Conservation (phyloP, 768 basidiomycete species). For the Suillus weaverae region DNA sequence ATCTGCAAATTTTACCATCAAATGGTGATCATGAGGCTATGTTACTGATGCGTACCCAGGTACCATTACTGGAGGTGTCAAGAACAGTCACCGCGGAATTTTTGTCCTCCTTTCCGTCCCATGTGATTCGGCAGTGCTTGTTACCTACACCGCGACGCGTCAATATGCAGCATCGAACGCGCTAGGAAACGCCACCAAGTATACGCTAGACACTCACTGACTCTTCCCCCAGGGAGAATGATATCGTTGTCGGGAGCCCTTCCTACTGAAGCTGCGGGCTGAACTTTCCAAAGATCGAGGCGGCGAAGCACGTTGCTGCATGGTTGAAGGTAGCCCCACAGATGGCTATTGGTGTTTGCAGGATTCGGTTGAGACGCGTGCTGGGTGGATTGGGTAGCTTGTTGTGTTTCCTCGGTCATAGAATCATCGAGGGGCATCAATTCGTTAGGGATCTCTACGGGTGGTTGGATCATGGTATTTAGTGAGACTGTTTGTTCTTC, state of each 20-base stretch:
- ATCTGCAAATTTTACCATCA: conserved; percentile 24
- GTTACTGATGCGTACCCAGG: conserved; percentile 32
- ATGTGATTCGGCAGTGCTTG: conserved; percentile 37
- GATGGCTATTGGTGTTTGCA: conserved; percentile 31
- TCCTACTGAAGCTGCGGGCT: conserved; percentile 53
- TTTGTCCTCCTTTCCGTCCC: conserved; percentile 35
- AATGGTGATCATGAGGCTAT: not conserved
- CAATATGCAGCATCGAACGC: conserved; percentile 17
- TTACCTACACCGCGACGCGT: conserved; percentile 38
- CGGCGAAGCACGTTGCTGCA: conserved; percentile 52
- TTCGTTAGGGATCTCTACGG: conserved; percentile 18
- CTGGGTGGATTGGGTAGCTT: conserved; percentile 43
- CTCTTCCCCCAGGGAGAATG: conserved; percentile 66
- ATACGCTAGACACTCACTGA: conserved; percentile 51
- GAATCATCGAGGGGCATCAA: conserved; percentile 26
- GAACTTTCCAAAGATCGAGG: conserved; percentile 61
- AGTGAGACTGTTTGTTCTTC: conserved; percentile 1
- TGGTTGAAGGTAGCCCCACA: conserved; percentile 76
- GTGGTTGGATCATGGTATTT: conserved; percentile 4
- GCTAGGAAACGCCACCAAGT: conserved; percentile 9
- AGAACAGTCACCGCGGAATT: conserved; percentile 34
- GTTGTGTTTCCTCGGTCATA: conserved; percentile 36
- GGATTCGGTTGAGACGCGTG: conserved; percentile 29
- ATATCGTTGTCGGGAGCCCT: conserved; percentile 52
- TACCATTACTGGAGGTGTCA: conserved; percentile 45